Evolutionary conservation across 257 asterid species (phyloP).

Genomic region (Ehretia macrophylla): DNA sequence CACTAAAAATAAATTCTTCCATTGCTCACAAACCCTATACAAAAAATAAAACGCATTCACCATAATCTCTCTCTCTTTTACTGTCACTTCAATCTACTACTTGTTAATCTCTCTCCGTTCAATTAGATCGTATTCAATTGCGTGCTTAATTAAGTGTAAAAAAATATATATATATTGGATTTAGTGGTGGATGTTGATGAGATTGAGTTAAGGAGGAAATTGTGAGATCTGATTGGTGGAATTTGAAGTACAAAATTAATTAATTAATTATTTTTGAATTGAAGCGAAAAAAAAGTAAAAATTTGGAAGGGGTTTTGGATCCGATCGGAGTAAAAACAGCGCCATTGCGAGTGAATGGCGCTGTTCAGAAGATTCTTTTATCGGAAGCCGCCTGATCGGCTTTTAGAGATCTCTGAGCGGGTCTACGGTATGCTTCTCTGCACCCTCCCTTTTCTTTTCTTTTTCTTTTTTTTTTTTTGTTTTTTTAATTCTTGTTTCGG

Average conservation of each 20-base stretch:
- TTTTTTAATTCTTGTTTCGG: conserved; percentile 3
- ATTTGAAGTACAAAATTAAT: conserved; percentile 7
- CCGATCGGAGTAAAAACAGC: conserved; percentile 67
- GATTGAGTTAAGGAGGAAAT: conserved; percentile 21
- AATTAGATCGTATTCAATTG: background rate
- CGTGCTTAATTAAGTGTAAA: background rate
- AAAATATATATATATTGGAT: too few relatives aligned
- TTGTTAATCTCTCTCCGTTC: background rate
- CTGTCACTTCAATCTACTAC: conserved; percentile 6
- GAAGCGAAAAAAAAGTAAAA: conserved; percentile 20
- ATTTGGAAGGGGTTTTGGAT: conserved; percentile 47
- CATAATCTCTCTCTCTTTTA: conserved; percentile 14
- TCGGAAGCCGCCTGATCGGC: conserved; percentile 99
- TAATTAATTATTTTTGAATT: conserved; percentile 5
- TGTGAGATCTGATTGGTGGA: conserved; percentile 41
- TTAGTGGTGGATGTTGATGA: conserved; percentile 6
- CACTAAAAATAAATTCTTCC: conserved; percentile 8
- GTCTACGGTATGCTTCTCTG: conserved; percentile 91
- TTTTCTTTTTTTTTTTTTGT: conserved; percentile 4
- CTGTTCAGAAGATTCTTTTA: conserved; percentile 98
- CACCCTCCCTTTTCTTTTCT: background rate
- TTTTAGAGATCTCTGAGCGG: conserved; percentile 96
- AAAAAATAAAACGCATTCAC: conserved; percentile 13
- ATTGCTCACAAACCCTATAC: conserved; percentile 25
- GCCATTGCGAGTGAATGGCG: conserved; percentile 85